phyloP scores from a whole-genome alignment of 106 monocot species.

The Allium fistulosum region DNA sequence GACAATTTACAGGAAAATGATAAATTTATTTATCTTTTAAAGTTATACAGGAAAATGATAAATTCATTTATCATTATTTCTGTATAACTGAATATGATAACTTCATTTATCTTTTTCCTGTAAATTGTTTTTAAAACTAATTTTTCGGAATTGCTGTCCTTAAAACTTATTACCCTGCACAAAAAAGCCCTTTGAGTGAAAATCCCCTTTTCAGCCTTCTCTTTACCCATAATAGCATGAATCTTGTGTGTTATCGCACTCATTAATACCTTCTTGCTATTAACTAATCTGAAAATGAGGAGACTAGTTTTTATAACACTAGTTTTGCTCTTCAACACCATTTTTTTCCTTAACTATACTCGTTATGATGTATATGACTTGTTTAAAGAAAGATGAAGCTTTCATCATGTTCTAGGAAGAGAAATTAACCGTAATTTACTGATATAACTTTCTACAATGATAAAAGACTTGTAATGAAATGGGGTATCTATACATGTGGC shows the following conservation, averaged over 20 bases:
- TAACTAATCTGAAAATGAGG: slow-evolving; percentile 38
- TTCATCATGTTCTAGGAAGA: slow-evolving; percentile 19
- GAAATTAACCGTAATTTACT: no score
- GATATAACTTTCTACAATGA: no score
- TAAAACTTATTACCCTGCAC: no score
- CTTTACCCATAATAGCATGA: slow-evolving; percentile 34
- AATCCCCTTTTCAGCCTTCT: slow-evolving; percentile 10
- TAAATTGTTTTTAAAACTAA: no score
- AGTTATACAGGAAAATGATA: no score
- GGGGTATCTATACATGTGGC: slow-evolving; percentile 17
- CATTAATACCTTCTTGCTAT: slow-evolving; percentile 58
- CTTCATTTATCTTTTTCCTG: no score
- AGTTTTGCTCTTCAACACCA: slow-evolving; percentile 42
- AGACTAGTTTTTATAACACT: slow-evolving; percentile 38
- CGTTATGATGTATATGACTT: slow-evolving; percentile 28
- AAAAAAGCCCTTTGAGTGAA: no score
- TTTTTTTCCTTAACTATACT: slow-evolving; percentile 41
- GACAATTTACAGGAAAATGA: no score
- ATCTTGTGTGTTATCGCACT: slow-evolving; percentile 52
- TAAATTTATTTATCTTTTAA: no score
- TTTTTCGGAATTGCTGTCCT: no score
- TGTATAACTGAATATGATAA: no score
- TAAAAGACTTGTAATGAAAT: slow-evolving; percentile 14
- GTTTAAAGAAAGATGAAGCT: slow-evolving; percentile 44
- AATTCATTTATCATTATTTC: no score